phyloP scores from a whole-genome alignment of 1,139 yeast genomes.

The Candida pseudoviswanathii region DNA sequence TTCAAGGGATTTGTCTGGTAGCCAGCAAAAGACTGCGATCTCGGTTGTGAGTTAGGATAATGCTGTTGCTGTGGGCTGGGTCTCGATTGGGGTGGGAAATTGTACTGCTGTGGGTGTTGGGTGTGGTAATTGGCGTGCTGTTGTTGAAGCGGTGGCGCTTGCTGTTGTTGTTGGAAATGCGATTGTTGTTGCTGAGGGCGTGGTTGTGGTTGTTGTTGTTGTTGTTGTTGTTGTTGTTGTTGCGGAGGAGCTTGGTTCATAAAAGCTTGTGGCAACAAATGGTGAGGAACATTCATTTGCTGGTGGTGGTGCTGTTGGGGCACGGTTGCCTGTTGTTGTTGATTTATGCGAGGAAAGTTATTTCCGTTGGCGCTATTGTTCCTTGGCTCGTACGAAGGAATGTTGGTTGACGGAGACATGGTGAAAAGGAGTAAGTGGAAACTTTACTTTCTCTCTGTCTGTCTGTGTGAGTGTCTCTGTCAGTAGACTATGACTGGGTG shows the following conservation, averaged over 20 bases:
- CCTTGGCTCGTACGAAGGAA: not conserved
- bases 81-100: conserved; percentile 2
- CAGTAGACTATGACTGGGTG: too few species aligned
- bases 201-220: conserved; percentile 10
- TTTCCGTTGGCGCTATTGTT: conserved; percentile 1
- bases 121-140: not conserved
- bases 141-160: conserved; percentile 5
- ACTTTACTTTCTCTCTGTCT: too few species aligned
- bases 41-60: conserved; percentile 2
- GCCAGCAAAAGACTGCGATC: conserved; percentile 5
- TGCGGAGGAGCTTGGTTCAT: conserved; percentile 17
- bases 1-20: not conserved
- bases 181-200: conserved; percentile 13
- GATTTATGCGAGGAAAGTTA: not conserved
- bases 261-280: conserved; percentile 37
- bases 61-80: conserved; percentile 8
- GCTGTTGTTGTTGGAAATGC: conserved; percentile 13
- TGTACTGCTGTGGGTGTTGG: conserved; percentile 2
- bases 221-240: conserved; percentile 8
- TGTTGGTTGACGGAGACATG: conserved; percentile 1
- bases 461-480: too few species aligned
- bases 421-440: not conserved
- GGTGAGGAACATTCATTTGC: conserved; percentile 29
- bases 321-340: not conserved
- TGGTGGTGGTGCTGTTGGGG: too few species aligned